A percentile compares a stretch with the other conserved stretches of the same genome.
Evolutionary conservation across 495 filamentous ascomycete genomes (phyloP).

Genomic region (Hypomontagnella submonticulosa): DNA sequence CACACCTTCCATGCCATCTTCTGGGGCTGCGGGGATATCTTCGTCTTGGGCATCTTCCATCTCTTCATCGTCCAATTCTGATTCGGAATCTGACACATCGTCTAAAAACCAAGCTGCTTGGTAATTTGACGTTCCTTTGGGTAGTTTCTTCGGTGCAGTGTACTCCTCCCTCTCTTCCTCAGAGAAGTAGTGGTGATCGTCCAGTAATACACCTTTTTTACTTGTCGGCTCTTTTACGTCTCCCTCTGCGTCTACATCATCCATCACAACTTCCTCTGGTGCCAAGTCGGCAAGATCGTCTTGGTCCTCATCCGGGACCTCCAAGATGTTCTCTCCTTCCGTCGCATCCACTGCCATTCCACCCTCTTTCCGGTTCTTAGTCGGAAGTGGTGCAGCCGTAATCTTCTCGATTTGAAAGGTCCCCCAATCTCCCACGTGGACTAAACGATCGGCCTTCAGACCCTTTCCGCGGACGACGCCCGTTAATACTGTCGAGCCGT

Average conservation of each 20-base stretch:
- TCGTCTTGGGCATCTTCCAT: conserved; percentile 71
- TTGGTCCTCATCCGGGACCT: conserved; percentile 75
- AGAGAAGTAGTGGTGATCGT: conserved; percentile 98
- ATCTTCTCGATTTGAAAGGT: conserved; percentile 95
- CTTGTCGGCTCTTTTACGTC: conserved; percentile 55
- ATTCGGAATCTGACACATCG: conserved; percentile 82
- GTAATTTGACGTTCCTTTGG: conserved; percentile 91
- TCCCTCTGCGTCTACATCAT: conserved; percentile 69
- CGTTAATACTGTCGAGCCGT: conserved; percentile 74
- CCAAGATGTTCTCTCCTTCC: conserved; percentile 65
- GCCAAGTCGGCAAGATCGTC: conserved; percentile 86
- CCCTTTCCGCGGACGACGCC: conserved; percentile 88
- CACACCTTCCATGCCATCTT: conserved; percentile 82
- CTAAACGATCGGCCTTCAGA: conserved; percentile 86
- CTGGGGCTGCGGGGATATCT: conserved; percentile 63
- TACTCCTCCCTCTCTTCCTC: conserved; percentile 75
- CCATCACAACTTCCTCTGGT: conserved; percentile 79
- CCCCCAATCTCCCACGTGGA: conserved; percentile 94
- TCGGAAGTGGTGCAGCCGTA: conserved; percentile 70
- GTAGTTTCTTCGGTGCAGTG: conserved; percentile 74
- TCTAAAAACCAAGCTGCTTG: conserved; percentile 95
- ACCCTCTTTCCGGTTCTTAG: conserved; percentile 68
- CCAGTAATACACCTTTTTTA: conserved; percentile 84
- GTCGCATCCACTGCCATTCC: conserved; percentile 74
- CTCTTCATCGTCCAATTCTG: conserved; percentile 80